Evolutionary conservation across 345 rosid species (phyloP).

Genomic region (Hibiscus tridactylites): DNA sequence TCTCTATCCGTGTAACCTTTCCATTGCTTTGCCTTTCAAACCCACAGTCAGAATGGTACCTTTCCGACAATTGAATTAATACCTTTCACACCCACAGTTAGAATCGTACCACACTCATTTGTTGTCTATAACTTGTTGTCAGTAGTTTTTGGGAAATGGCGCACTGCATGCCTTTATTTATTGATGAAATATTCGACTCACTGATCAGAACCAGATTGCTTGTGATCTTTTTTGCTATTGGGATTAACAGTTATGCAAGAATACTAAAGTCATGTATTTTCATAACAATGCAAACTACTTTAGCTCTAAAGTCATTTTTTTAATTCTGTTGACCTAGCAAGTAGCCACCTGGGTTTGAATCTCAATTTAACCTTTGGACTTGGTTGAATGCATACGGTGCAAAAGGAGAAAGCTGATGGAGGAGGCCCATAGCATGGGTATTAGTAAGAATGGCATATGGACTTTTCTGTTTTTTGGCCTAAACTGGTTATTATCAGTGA

Average conservation of each 20-base stretch:
- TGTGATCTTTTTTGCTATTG: not conserved
- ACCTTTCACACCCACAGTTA: not conserved
- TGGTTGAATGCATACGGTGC: not conserved
- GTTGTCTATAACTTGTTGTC: not conserved
- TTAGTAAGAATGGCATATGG: not conserved
- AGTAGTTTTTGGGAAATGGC: not conserved
- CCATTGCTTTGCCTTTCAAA: not conserved
- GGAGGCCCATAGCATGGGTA: not conserved
- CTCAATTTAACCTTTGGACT: not conserved
- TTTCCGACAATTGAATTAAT: too few relatives aligned
- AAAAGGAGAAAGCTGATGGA: not conserved
- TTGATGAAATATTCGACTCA: not conserved
- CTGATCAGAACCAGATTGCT: not conserved
- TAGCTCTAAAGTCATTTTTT: not conserved
- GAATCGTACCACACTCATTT: conserved; percentile 24
- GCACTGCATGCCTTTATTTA: not conserved
- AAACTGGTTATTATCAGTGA: not conserved
- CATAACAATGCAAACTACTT: too few relatives aligned
- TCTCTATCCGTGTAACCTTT: not conserved
- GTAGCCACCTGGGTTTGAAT: not conserved
- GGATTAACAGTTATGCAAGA: not conserved
- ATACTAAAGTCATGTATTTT: not conserved
- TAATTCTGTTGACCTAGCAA: not conserved
- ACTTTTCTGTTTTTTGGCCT: not conserved
- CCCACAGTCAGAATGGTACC: conserved; percentile 30